These are phyloP conservation scores for Ceratobasidium sp. DNA, from an alignment of 1,284 basidiomycete species.

Conservation along the genomic window DNA sequence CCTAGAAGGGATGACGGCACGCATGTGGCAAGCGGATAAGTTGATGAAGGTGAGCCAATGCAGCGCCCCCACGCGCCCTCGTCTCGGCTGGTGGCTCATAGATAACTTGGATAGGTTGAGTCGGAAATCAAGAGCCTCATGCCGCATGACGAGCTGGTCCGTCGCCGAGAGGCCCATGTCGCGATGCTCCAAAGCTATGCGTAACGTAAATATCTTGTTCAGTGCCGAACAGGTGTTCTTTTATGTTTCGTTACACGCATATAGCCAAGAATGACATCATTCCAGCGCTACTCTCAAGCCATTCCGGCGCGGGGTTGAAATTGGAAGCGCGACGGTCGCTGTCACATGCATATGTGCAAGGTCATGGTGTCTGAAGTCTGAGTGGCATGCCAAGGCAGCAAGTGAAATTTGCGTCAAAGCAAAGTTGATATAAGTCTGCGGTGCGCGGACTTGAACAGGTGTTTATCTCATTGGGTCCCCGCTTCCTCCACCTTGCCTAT, in stretches of 20 bases:
- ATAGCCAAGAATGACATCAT: conserved; percentile 36
- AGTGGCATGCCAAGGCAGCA: neutral
- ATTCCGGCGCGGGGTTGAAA: neutral
- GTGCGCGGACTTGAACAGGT: neutral
- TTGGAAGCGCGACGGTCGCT: neutral
- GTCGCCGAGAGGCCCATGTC: conserved; percentile 67
- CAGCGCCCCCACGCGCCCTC: neutral
- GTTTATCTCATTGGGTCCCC: neutral
- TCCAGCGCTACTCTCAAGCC: neutral
- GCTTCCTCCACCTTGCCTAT: neutral
- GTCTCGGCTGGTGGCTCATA: neutral
- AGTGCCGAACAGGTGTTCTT: neutral
- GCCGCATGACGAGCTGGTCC: conserved; percentile 73
- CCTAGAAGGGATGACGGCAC: conserved; percentile 84
- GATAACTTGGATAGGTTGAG: conserved; percentile 62
- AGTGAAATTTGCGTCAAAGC: neutral
- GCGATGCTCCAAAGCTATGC: conserved; percentile 48
- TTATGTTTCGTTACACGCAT: neutral
- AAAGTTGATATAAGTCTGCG: neutral
- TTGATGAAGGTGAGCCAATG: conserved; percentile 74
- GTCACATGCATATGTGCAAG: conserved; percentile 21
- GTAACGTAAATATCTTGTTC: neutral
- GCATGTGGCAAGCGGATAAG: conserved; percentile 92
- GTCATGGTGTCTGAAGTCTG: neutral
- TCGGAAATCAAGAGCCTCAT: conserved; percentile 74